Conservation (phyloP, 2,329 filamentous ascomycete genomes). For the Daldinia eschscholtzii region DNA sequence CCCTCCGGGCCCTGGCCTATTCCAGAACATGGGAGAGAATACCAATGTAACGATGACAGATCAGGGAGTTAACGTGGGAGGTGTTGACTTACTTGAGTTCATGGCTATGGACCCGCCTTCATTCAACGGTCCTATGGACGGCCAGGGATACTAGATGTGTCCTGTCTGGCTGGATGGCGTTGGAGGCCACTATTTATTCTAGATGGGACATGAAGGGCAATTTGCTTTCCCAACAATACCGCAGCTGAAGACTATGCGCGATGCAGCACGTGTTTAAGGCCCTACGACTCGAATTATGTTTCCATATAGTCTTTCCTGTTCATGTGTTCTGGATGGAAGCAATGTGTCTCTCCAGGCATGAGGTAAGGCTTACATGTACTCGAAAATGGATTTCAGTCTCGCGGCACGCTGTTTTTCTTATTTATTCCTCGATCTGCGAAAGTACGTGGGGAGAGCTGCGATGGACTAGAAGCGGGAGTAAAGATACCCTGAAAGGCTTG, state of each 20-base stretch:
- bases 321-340: slow-evolving; percentile 14
- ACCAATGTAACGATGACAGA: slow-evolving; percentile 74
- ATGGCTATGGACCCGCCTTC: slow-evolving; percentile 69
- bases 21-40: slow-evolving; percentile 71
- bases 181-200: slow-evolving; percentile 5
- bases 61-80: slow-evolving; percentile 75
- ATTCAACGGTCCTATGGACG: slow-evolving; percentile 45
- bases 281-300: neutral
- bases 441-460: slow-evolving; percentile 22
- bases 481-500: slow-evolving; percentile 39
- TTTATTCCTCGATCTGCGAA: slow-evolving; percentile 21
- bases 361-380: slow-evolving; percentile 32
- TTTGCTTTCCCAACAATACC: neutral
- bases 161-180: slow-evolving; percentile 13
- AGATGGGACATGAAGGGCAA: slow-evolving; percentile 4
- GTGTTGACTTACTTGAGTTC: slow-evolving; percentile 75
- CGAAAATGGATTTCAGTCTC: slow-evolving; percentile 30
- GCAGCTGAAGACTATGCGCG: slow-evolving; percentile 1
- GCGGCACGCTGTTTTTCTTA: slow-evolving; percentile 26
- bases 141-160: slow-evolving; percentile 42
- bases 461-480: slow-evolving; percentile 35
- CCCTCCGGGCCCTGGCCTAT: slow-evolving; percentile 72
- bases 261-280: neutral
- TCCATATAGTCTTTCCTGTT: slow-evolving; percentile 8
- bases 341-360: slow-evolving; percentile 15